Evolutionary conservation across 2,329 filamentous ascomycete genomes (phyloP), one percentile per base, ranked within the genome.

Genomic region (Magnaporthales sp.): DNA sequence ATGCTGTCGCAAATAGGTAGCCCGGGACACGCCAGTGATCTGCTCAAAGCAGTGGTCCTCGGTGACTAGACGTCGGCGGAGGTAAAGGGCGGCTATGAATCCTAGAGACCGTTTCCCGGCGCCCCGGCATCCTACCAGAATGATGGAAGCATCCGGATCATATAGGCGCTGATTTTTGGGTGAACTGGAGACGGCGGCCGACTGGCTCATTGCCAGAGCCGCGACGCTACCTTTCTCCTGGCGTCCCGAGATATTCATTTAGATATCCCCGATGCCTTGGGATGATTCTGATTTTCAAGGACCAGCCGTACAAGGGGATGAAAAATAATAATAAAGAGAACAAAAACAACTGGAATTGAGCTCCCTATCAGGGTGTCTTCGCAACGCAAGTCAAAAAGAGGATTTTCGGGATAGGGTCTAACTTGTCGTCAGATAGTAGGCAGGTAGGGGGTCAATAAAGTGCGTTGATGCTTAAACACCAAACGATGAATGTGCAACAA

Each of bases 31-130:
- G 5, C 89, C 88, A 2, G 87, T 89, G 5, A 80, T 79, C 70
- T 90, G 84, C 64, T 88, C 81, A 70, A 92, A 92, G 68, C 84
- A 85, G 68, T 84, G 82, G 72, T 91, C 89, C 67, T 88, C 85
- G 61, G 90, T 90, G 63, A 92, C 82, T 5, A 92, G 80, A 61
- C 88, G 85, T 64, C 88, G 82, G 31, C 86, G 84, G 66, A 89
- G 84, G 69, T 89, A 85, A 63, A 87, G 87, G 1, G 89, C 89
- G 15, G 89, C 87, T 68, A 92, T 90, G 68, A 92, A 87, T 9
- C 88, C 90, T 29, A 92, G 79, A 22, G 88, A 90, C 54, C 88
- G 86, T 75, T 92, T 92, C 9, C 90, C 90, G 7, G 88, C 87
- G 22, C 90, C 89, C 38, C 87, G 85, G 68, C 90, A 87, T 27